Evolutionary conservation across 2,329 filamentous ascomycete species (phyloP).

Genomic region (Onygenales sp.): DNA sequence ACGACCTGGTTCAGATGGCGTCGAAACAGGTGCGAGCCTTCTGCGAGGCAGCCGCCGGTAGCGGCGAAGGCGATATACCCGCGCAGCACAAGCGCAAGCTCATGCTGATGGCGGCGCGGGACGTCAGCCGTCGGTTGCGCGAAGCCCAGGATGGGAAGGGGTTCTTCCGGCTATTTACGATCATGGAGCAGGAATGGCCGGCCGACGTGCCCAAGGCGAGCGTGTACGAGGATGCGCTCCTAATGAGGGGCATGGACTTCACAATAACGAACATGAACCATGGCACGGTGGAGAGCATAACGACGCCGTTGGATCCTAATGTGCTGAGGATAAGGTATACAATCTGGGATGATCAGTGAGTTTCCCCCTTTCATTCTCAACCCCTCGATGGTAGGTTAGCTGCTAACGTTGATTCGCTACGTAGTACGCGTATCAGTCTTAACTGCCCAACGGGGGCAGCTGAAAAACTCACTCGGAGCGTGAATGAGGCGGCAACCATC

Average conservation of each 20-base stretch:
- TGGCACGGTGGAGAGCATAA: neutral
- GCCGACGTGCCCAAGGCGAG: neutral
- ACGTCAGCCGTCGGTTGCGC: neutral
- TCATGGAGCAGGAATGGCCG: neutral
- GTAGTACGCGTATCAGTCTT: neutral
- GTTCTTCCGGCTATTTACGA: neutral
- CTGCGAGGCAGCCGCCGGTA: neutral
- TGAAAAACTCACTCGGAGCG: neutral
- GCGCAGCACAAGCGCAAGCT: neutral
- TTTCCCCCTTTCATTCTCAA: neutral
- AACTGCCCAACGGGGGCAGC: neutral
- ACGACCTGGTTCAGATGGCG: neutral
- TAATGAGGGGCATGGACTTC: neutral
- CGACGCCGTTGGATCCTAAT: neutral
- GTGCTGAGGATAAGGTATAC: slow-evolving; percentile 1
- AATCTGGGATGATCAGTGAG: neutral
- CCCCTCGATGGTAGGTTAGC: neutral
- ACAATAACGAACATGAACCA: neutral
- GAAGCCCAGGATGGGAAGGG: neutral
- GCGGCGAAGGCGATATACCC: neutral
- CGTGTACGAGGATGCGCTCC: neutral
- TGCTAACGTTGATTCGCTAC: neutral
- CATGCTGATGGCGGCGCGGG: neutral
- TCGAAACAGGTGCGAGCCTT: neutral
- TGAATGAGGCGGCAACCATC: neutral